Conservation (phyloP, 164 flowering plant species). For the Paratinospora sagittata region DNA sequence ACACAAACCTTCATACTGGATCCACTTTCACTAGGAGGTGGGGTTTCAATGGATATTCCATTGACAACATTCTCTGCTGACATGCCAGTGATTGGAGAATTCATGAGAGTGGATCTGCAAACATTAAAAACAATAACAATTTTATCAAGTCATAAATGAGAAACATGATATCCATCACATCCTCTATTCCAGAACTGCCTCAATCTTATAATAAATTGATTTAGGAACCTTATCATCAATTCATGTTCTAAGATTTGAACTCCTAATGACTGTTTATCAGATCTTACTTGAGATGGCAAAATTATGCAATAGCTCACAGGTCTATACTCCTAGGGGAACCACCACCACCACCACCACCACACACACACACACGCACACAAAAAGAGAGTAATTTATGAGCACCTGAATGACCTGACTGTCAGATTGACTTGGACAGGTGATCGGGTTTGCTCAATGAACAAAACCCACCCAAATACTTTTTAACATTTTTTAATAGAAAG, state of each 20-base stretch:
- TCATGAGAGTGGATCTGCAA: constrained; percentile 50
- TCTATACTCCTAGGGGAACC: neutral
- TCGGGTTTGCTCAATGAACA: no score
- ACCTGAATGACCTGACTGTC: no score
- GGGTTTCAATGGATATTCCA: constrained; percentile 31
- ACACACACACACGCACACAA: no score
- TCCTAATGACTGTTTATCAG: no score
- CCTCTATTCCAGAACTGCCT: neutral
- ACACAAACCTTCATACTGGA: constrained; percentile 41
- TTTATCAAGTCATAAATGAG: neutral
- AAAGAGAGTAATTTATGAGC: no score
- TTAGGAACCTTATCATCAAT: neutral
- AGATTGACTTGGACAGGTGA: no score
- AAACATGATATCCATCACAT: neutral
- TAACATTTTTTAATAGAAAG: no score
- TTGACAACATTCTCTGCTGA: constrained; percentile 47
- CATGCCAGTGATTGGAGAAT: constrained; percentile 30
- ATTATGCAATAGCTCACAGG: neutral
- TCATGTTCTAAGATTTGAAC: neutral
- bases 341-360: no score
- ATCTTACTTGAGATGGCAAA: no score
- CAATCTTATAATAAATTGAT: neutral
- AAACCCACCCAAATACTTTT: no score
- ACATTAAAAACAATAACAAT: constrained; percentile 7
- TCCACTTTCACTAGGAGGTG: constrained; percentile 42